These are phyloP conservation scores for Hypoxylon sp. DNA, from an alignment of 2,329 filamentous ascomycete species.

Conservation along the genomic window DNA sequence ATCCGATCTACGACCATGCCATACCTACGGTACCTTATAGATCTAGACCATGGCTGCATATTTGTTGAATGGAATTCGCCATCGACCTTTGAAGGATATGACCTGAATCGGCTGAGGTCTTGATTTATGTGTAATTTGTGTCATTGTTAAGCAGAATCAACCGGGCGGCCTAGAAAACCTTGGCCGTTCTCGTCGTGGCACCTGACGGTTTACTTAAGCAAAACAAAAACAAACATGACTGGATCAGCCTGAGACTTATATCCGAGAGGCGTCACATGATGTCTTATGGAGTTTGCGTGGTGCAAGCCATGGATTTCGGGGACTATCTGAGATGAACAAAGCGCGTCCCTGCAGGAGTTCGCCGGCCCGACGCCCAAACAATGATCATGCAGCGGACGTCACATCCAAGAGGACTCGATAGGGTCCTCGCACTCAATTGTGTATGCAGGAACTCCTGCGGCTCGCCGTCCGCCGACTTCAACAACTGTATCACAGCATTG, in stretches of 20 bases:
- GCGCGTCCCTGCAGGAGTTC: neutral
- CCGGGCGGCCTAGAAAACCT: too few relatives aligned
- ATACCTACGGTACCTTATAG: neutral
- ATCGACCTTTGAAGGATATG: neutral
- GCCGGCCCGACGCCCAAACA: neutral
- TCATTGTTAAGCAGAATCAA: neutral
- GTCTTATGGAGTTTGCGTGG: constrained; percentile 7
- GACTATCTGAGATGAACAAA: neutral
- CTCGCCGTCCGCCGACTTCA: neutral
- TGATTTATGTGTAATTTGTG: neutral
- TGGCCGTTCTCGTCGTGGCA: too few relatives aligned
- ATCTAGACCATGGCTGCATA: neutral
- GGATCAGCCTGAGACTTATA: neutral
- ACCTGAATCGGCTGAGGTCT: neutral
- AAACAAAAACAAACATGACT: neutral
- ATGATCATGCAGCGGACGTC: neutral
- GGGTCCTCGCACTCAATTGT: constrained; percentile 19
- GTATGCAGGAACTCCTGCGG: constrained; percentile 19
- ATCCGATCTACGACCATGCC: constrained; percentile 3
- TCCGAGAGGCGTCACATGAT: constrained; percentile 1
- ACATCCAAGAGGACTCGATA: neutral
- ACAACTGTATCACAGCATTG: constrained; percentile 8
- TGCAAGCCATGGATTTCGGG: constrained; percentile 8
- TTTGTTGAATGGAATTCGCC: neutral
- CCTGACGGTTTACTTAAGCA: too few relatives aligned